Base-by-base conservation (phyloP, 2,329 filamentous ascomycete genomes). In the Aspergillus sp. region DNA sequence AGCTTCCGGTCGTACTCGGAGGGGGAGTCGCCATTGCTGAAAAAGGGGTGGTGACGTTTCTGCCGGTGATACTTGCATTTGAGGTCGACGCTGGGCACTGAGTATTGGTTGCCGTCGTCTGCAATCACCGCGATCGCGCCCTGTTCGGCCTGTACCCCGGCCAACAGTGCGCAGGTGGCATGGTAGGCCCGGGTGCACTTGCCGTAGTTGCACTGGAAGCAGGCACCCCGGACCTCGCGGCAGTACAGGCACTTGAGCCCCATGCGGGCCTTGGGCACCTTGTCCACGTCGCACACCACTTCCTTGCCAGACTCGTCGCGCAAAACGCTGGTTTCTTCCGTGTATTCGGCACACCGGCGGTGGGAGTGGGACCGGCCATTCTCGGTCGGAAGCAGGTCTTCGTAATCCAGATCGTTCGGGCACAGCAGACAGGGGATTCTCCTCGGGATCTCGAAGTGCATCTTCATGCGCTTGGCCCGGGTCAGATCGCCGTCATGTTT, bases 181-280 rank as follows among this genome's bases (percentile, higher is more conserved):
- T 98, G 93, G 68, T 96, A 98, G 6, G 91, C 85, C 53, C 93
- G 78, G 3, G 88, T 85, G 60, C 93, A 98, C 65, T 95, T 97
- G 73, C 90, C 91, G 57, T 88, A 85, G 1, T 88, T 94, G 68
- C 93, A 98, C 66, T 97, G 91, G 71, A 98, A 94, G 69, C 91
- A 96, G 10, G 88, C 88, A n/a, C 93, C 93, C 48, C 86, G 86
- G 67, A 93, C 94, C 30, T 89, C 94, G 32, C 90, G 87, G 63
- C 93, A 98, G 70, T 88, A 95, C 51, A 94, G 82, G 66, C 93
- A 98, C 67, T 94, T 95, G 56, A 97, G 82, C 28, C 94, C 89
- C 56, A 94, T 73, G 19, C 91, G 86, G 47, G 86, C 88, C 65
- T 93, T 91, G 62, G 86, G 83, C 55, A 97, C 89, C 50, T 81